Evolutionary conservation across 2,329 filamentous ascomycete species (phyloP), one percentile per base, ranked within the genome.

Genomic region (Paecilomyces fulvus): DNA sequence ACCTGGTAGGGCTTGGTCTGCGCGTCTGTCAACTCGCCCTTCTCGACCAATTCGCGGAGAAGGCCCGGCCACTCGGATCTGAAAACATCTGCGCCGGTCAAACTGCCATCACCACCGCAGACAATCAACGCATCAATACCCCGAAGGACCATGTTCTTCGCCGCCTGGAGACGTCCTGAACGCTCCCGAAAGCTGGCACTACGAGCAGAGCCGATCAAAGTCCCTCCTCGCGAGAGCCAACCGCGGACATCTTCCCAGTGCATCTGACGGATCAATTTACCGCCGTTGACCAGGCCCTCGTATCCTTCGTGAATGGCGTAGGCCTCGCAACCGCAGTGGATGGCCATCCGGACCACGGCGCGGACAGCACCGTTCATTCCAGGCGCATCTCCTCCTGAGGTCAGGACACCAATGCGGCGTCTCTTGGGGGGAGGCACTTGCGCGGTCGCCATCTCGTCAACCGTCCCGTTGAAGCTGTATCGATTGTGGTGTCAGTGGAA

Each of bases 121-220:
- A 99, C 95, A 66, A 99, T 88, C 65, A 99, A 80, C 55, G 94
- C 94, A 71, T 99, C 91, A 63, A 99, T 97, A 69, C 94, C 94
- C 64, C 90, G 85, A 59, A 90, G 74, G 48, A 99, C 83, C 85
- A 99, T 87, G 78, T 99, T 96, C 80, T 92, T 96, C 58, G 94
- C 94, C 1, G 90, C 94, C 55, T 79, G 82, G 58, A 96, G 75
- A 62, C 94, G 87, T 17, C 94, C 94, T 30, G 86, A 78, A 51
- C 94, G 87, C 74, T 96, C 88, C 75, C 89, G 92, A 77, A 99
- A 99, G 56, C 84, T 86, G 84, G 88, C 90, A 78, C 92, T 96
- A 60, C 94, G 83, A 56, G 94, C 94, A 46, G 94, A 97, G 60
- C 94, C 94, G 69, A 99, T 97, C 60, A 96, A 82, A 14, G 94